Conservation (phyloP, 352 stramenopile genomes). For the Halophytophthora polymorphica region DNA sequence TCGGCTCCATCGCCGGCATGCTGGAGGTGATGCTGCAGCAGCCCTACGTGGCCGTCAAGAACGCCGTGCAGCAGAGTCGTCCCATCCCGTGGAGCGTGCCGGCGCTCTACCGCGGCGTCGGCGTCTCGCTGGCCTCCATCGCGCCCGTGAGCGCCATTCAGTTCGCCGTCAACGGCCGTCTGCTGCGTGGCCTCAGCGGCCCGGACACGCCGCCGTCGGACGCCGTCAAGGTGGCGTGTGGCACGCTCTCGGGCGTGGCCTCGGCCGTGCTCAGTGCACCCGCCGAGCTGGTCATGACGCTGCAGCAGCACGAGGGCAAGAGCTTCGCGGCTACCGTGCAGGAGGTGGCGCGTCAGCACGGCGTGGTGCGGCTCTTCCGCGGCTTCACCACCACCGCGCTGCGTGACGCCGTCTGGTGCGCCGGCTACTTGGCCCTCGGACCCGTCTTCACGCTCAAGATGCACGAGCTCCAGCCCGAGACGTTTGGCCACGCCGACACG, state of each 20-base stretch:
- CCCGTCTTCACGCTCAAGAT: conserved; percentile 67
- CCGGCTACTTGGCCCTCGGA: conserved; percentile 72
- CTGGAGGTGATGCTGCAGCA: conserved; percentile 84
- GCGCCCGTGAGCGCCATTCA: conserved; percentile 77
- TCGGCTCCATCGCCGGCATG: conserved; percentile 81
- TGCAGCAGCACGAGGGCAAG: conserved; percentile 82
- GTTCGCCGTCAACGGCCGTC: conserved; percentile 73
- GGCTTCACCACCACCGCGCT: conserved; percentile 57
- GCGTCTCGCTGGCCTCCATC: conserved; percentile 74
- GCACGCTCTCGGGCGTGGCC: conserved; percentile 52
- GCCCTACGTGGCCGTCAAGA: conserved; percentile 83
- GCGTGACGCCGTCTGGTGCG: conserved; percentile 74
- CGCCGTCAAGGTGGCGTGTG: conserved; percentile 56
- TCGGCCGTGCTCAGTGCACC: conserved; percentile 66
- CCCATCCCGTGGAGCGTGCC: conserved; percentile 60
- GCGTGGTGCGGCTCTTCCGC: conserved; percentile 50
- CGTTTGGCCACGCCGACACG: conserved; percentile 49
- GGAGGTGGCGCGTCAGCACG: conserved; percentile 46
- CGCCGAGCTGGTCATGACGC: conserved; percentile 83
- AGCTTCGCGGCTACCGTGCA: conserved; percentile 58
- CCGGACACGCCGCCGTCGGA: conserved; percentile 27
- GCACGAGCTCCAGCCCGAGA: conserved; percentile 43
- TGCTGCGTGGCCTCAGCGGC: conserved; percentile 37
- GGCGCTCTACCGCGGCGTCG: conserved; percentile 74
- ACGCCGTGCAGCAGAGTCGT: conserved; percentile 74